A percentile compares a stretch with the other conserved stretches of the same genome.
phyloP scores from a whole-genome alignment of 192 early-diverging fungal species.

The Martensiomyces pterosporus region DNA sequence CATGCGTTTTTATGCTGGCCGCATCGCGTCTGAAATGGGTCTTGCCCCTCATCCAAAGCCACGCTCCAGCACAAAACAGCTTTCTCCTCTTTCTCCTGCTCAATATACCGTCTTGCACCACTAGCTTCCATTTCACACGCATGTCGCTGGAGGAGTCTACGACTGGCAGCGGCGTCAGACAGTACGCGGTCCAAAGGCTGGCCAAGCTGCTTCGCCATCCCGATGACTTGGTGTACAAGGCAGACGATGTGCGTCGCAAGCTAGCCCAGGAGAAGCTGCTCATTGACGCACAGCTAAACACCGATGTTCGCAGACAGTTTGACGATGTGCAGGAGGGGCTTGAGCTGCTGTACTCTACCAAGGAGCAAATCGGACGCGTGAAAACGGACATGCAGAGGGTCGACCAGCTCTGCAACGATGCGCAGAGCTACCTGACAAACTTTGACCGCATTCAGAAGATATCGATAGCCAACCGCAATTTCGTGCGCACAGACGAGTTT shows the following conservation, averaged over 20 bases:
- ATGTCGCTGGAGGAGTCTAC: slow-evolving; percentile 23
- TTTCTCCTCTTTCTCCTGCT: slow-evolving; percentile 1
- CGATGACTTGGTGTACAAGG: slow-evolving; percentile 88
- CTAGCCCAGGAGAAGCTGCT: slow-evolving; percentile 84
- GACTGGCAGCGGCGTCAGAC: slow-evolving; percentile 50
- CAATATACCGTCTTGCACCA: too few species aligned
- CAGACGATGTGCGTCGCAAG: slow-evolving; percentile 73
- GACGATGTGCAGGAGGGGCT: slow-evolving; percentile 87
- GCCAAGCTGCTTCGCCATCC: slow-evolving; percentile 86
- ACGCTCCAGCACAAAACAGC: not conserved
- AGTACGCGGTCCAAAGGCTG: slow-evolving; percentile 74
- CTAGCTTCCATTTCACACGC: too few species aligned
- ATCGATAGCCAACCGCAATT: slow-evolving; percentile 92
- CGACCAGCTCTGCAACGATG: slow-evolving; percentile 79
- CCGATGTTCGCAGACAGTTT: slow-evolving; percentile 87
- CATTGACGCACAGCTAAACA: slow-evolving; percentile 94
- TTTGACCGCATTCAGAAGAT: slow-evolving; percentile 91
- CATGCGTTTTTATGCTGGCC: too few species aligned
- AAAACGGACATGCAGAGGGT: slow-evolving; percentile 76
- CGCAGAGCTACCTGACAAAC: slow-evolving; percentile 82
- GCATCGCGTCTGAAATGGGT: too few species aligned
- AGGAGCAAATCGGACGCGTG: slow-evolving; percentile 59
- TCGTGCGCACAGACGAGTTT: slow-evolving; percentile 80
- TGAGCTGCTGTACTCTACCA: slow-evolving; percentile 66
- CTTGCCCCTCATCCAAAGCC: too few species aligned